Evolutionary conservation across 192 early-diverging fungal species (phyloP).

Genomic region (Umbelopsis sp.): DNA sequence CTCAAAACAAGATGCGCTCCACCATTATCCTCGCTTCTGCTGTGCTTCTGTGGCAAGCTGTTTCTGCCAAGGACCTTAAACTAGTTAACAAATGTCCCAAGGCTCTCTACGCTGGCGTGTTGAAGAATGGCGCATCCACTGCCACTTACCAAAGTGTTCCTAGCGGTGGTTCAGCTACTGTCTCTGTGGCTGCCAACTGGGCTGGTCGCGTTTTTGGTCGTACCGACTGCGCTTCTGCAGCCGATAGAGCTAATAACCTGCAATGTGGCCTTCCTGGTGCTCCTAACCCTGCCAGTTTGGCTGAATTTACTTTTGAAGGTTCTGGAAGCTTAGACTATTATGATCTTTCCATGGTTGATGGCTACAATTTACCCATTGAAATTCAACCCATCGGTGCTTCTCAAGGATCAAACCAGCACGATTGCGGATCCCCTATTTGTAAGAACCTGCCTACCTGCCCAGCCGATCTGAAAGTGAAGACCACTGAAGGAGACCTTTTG

Average conservation of each 20-base stretch:
- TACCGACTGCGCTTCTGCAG: neutral
- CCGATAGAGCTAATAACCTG: neutral
- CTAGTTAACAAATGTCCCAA: constrained; percentile 7
- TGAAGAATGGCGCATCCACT: neutral
- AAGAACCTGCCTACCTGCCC: constrained; percentile 22
- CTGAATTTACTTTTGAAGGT: constrained; percentile 32
- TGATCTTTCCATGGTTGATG: constrained; percentile 40
- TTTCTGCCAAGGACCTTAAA: neutral
- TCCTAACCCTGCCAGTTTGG: constrained; percentile 30
- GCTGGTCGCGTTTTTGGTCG: constrained; percentile 1
- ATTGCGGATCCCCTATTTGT: constrained; percentile 14
- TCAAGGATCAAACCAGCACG: neutral
- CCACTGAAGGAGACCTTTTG: constrained; percentile 13
- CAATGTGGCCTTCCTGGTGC: constrained; percentile 22
- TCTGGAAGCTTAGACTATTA: constrained; percentile 28
- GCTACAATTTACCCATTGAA: constrained; percentile 32
- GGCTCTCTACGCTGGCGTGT: neutral
- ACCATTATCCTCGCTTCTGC: neutral
- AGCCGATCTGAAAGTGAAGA: neutral
- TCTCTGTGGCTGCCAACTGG: neutral
- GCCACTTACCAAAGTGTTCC: neutral
- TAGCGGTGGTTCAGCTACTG: neutral
- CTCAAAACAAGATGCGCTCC: neutral
- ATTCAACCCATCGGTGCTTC: constrained; percentile 24
- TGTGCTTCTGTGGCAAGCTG: neutral